A percentile compares a stretch with the other conserved stretches of the same genome.
Evolutionary conservation across 148 eudicot genomes (phyloP).

Genomic region (Rheum nobile): DNA sequence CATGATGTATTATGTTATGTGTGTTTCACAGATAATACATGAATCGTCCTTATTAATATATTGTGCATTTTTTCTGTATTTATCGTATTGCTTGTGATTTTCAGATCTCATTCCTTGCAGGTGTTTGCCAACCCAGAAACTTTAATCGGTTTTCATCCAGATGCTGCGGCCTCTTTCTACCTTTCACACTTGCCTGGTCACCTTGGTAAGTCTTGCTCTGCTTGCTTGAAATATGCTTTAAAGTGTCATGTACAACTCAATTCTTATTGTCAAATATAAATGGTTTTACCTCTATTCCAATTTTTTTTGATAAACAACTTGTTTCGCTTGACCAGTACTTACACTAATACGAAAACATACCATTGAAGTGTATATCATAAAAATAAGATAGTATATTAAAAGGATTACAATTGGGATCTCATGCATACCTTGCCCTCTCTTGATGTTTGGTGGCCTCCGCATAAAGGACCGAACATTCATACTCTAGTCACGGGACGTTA

Average conservation of each 20-base stretch:
- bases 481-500: too few species aligned
- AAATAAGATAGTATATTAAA: not conserved
- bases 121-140: conserved; percentile 94
- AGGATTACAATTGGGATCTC: not conserved
- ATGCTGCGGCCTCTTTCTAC: conserved; percentile 87
- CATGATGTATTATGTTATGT: too few species aligned
- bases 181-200: conserved; percentile 85
- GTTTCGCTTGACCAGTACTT: not conserved
- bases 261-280: not conserved
- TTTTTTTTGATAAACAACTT: not conserved
- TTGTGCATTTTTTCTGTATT: not conserved
- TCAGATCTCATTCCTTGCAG: conserved; percentile 23
- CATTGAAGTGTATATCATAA: not conserved
- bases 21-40: not conserved
- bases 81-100: not conserved
- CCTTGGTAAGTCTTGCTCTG: conserved; percentile 34
- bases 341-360: not conserved
- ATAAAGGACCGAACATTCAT: too few species aligned
- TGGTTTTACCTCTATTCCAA: not conserved
- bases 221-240: not conserved
- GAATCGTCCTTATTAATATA: not conserved
- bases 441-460: too few species aligned
- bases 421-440: not conserved
- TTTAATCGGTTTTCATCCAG: conserved; percentile 83
- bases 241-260: not conserved